Evolutionary conservation across 495 filamentous ascomycete genomes (phyloP).

Genomic region (Aspergillus cristatus): DNA sequence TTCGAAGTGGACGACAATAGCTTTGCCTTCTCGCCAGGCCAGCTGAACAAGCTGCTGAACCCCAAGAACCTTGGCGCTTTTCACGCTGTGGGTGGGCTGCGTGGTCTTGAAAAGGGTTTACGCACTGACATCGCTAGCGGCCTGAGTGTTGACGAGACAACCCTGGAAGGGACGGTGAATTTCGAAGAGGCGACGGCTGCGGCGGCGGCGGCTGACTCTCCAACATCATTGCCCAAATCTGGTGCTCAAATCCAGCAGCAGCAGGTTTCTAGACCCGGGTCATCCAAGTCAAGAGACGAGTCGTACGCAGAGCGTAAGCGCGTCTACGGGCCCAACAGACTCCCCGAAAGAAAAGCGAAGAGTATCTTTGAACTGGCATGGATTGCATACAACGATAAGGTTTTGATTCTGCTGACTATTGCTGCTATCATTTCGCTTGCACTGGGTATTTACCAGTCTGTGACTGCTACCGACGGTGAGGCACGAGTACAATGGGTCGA

Average conservation of each 20-base stretch:
- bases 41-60: constrained; percentile 68
- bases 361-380: constrained; percentile 64
- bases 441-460: constrained; percentile 63
- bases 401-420: constrained; percentile 66
- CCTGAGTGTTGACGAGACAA: constrained; percentile 64
- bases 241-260: constrained; percentile 18
- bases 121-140: constrained; percentile 59
- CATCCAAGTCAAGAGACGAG: constrained; percentile 19
- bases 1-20: constrained; percentile 68
- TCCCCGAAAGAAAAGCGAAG: constrained; percentile 66
- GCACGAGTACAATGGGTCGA: constrained; percentile 68
- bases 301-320: constrained; percentile 54
- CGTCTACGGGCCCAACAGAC: constrained; percentile 57
- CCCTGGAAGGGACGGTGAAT: constrained; percentile 51
- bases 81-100: constrained; percentile 66
- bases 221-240: constrained; percentile 21
- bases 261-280: constrained; percentile 9
- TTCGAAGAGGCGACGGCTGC: constrained; percentile 61
- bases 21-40: constrained; percentile 76
- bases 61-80: constrained; percentile 76
- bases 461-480: constrained; percentile 36
- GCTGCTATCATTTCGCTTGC: constrained; percentile 79
- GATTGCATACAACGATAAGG: constrained; percentile 79
- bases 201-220: constrained; percentile 5
- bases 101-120: constrained; percentile 68